These are phyloP conservation scores for Musa acuminata DNA, from an alignment of 176 grass and related monocot genomes.

Conservation along the genomic window DNA sequence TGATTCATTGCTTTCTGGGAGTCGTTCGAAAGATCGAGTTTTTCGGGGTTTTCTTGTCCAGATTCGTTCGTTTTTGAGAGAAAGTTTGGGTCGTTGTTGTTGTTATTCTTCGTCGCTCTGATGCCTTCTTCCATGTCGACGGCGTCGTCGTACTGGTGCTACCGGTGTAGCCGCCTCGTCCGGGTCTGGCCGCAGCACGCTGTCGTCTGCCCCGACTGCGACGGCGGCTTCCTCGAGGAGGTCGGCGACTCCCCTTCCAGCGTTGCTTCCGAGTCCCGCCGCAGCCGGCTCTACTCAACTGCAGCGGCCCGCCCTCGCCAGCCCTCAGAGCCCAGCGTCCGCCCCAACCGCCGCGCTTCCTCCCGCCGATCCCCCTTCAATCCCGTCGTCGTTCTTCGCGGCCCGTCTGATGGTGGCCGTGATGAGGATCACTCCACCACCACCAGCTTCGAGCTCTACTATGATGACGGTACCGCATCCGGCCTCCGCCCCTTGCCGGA, in stretches of 20 bases:
- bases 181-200: background rate
- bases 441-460: conserved; percentile 4
- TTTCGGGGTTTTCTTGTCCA: background rate
- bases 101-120: background rate
- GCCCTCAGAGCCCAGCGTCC: background rate
- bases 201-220: conserved; percentile 6
- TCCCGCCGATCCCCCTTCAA: background rate
- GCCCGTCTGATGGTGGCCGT: background rate
- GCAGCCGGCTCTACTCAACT: background rate
- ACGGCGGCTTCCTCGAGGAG: conserved; percentile 8
- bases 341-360: background rate
- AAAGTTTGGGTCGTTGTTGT: background rate
- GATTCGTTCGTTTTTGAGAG: background rate
- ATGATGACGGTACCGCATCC: background rate
- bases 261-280: background rate
- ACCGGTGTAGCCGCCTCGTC: background rate
- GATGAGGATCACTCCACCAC: background rate
- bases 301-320: background rate
- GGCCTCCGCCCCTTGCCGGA: conserved; percentile 3
- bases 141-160: conserved; percentile 10
- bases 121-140: background rate
- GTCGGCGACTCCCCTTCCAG: background rate
- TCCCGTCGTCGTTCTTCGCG: conserved; percentile 1
- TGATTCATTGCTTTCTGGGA: background rate
- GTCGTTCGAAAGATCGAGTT: background rate